Evolutionary conservation across 768 basidiomycete genomes (phyloP), one percentile per base, ranked within the genome.

Genomic region (Rhodocollybia butyracea): DNA sequence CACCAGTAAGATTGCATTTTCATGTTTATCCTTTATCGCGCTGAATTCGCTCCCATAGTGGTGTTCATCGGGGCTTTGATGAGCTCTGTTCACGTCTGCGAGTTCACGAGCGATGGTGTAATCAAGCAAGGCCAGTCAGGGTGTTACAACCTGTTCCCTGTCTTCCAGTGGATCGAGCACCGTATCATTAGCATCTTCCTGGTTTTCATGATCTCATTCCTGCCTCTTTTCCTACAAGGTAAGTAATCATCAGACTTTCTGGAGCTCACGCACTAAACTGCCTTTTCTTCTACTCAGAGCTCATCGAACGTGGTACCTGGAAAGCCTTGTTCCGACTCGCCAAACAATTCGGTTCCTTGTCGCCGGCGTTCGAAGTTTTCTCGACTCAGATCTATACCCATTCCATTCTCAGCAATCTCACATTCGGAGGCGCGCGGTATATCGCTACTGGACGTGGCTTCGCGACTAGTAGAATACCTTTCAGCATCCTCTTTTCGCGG

Each of bases 371-470:
- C 70, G 97, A 99, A 69, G 89, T 99, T 59, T 99, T 98, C 75
- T 89, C 92, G 13, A 99, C 97, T 1, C 96, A 98, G 70, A 98
- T 99, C 64, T 95, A 93, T 69, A 94, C 94, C 43, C 93, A 98
- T 67, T 98, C 97, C 26, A 98, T 99, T 70, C 76, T 97, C 59
- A 96, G 87, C 71, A 96, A 99, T 72, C 75, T 99, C 74, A 96
- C 92, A 5, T 98, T 97, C 57, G 97, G 97, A 71, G 97, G 97
- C 46, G 97, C 97, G 42, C 85, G 97, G 50, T 99, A 98, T 73
- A 99, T 99, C 61, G 94, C 97, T 15, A 99, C 96, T 22, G 97
- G 97, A 46, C 91, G 97, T 81, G 97, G 97, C 38, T 99, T 99
- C 66, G 97, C 97, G 26, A 98, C 96, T 4, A 91, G 93, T 21